Evolutionary conservation across 2,329 filamentous ascomycete species (phyloP), one percentile per base, ranked within the genome.

Genomic region (Monilinia fructicola): DNA sequence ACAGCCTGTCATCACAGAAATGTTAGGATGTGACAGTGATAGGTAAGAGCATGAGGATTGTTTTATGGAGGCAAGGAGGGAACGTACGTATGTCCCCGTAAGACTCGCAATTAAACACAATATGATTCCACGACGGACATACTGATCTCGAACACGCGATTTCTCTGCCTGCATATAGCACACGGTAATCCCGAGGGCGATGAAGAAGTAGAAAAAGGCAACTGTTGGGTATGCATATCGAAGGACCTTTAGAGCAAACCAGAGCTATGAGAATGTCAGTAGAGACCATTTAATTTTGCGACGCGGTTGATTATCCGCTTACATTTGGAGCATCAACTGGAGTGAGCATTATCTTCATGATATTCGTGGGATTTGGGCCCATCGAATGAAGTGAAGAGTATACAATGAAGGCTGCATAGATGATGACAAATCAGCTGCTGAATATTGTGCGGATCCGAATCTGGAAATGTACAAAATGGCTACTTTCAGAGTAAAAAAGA

Each of bases 151-250:
- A 66, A 66, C 74, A 71, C 68, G 76, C 75, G 60, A 77, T 71
- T 16, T 78, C 73, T 72, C 75, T 79, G 81, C 82, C 71, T 85
- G 82, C 35, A 87, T 77, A 23, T 81, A 84, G 74, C 82, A 86
- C 48, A 84, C 77, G 4, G 83, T 83, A 62, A 85, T 71, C 40
- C 80, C 76, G 31, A 81, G 82, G 11, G 86, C 78, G 64, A 81
- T 69, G 61, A 84, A 75, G 74, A 87, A 90, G 76, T 85, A 89
- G 65, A 80, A 58, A 71, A 88, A 87, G 67, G 87, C 76, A 26
- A 80, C 67, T 12, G 83, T 79, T 14, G 88, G 87, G 70, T 85
- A 87, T 11, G 81, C 76, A 74, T 89, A 89, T 76, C 85, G 84
- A 54, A 89, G 66, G 69, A 67, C 42, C 61, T 70, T 69, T 55